Evolutionary conservation across 768 basidiomycete species (phyloP), one percentile per base, ranked within the genome.

Genomic region (Suillus decipiens): DNA sequence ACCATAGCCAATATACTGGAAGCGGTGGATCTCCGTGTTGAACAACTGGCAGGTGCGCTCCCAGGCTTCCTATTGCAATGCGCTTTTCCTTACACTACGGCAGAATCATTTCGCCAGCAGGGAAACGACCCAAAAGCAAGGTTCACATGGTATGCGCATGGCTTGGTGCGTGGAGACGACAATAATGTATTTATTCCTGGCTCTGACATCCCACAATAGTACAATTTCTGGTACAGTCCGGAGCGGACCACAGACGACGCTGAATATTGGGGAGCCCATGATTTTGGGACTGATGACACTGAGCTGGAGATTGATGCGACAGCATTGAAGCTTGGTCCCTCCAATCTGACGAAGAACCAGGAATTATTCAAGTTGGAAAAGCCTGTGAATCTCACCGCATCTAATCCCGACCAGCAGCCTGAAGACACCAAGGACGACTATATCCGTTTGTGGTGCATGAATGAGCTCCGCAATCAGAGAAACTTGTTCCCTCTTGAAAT

Each of bases 141-240:
- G 28, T 39, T 56, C 37, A 17, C 10, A 2, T 56, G 55, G 55
- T 39, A 39, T 56, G 55, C 55, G 15, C 37, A 56, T 56, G 55
- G 55, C 15, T 39, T 56, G 55, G 55, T 56, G 10, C 9, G 55
- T 56, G 15, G 37, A 39, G 9, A 39, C 9, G 28, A 17, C 51
- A 53, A 31, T 11, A 6, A 5, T 17, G 8, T 6, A 17, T 39
- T 2, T 3, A 56, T 37, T 37, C 22, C n/a, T 4, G 1, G 36
- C n/a, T 6, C 24, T 56, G 10, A 56, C 17, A 17, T 5, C 4
- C 1, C 9, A 2, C 10, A 39, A 28, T 19, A 56, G 55, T 56
- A 56, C 37, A 56, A 56, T 9, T 28, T 39, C 28, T 56, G 37
- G 55, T 56, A 56, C 17, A 56, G 24, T 28, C 55, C 55, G 28